Conservation (phyloP, 768 basidiomycete genomes). For the Suillus variegatus region DNA sequence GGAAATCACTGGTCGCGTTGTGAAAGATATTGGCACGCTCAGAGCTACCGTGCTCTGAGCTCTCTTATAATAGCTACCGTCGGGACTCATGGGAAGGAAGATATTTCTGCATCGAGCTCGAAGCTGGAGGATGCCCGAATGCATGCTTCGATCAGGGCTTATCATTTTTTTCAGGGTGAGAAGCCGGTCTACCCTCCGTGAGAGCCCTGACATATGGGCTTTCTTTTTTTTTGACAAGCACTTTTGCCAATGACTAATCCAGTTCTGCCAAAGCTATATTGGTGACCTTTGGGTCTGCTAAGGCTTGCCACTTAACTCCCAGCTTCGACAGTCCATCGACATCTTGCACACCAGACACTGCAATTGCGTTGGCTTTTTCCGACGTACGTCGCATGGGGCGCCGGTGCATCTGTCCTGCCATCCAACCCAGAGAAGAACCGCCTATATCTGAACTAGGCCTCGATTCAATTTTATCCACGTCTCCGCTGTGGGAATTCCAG, state of each 20-base stretch:
- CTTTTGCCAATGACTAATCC: too few relatives aligned
- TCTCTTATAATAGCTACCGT: not conserved
- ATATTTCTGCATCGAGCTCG: constrained; percentile 66
- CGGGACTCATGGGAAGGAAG: constrained; percentile 40
- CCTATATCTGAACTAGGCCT: constrained; percentile 76
- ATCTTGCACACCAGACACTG: constrained; percentile 53
- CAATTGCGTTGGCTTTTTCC: constrained; percentile 63
- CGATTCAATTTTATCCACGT: constrained; percentile 75
- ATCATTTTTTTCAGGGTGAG: constrained; percentile 36
- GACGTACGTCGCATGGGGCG: constrained; percentile 74
- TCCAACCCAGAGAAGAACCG: constrained; percentile 57
- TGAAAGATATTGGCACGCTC: constrained; percentile 48
- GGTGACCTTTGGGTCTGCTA: not conserved
- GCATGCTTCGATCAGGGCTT: not conserved
- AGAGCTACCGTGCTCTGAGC: not conserved
- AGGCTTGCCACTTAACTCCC: not conserved
- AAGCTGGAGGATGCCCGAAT: constrained; percentile 71
- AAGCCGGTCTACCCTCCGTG: constrained; percentile 39
- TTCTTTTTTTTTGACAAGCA: too few relatives aligned
- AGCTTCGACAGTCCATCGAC: constrained; percentile 44
- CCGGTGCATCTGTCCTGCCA: constrained; percentile 52
- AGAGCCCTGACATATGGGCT: too few relatives aligned
- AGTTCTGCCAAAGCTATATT: too few relatives aligned
- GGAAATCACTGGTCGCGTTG: constrained; percentile 51
- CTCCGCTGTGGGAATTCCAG: constrained; percentile 52